Evolutionary conservation across 1,284 basidiomycete genomes (phyloP), one percentile per base, ranked within the genome.

Genomic region (Microstroma glucosiphilum): DNA sequence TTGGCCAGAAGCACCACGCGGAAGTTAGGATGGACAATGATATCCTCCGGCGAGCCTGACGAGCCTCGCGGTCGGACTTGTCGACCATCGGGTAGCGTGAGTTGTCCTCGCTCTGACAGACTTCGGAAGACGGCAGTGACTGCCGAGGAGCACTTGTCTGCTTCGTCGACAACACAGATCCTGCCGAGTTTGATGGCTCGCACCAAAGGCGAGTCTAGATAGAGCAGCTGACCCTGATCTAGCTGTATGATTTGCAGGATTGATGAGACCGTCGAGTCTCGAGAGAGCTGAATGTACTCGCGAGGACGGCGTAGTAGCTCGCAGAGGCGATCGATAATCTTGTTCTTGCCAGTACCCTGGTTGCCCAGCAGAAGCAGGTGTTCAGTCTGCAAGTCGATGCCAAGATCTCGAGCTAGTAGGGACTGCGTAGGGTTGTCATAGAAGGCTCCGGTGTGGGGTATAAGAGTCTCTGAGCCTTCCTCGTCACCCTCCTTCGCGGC

Each of bases 291-390:
- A 46, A 80, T 77, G 66, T 80, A 81, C 69, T 81, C 80, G 37
- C 80, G 64, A 25, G 79, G 80, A 2, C 80, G 68, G 17, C 67
- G 62, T 17, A 80, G 73, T 2, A 81, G 70, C 63, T 79, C 70
- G 17, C 80, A 71, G 1, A 79, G 66, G 23, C 78, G 75, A 59
- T 81, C 79, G 58, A 79, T 75, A 57, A 79, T 70, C 69, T 79
- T 79, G 72, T 81, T 81, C 73, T 81, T 81, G 17, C 80, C 80
- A 8, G 75, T 78, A 7, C 80, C 80, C 53, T 81, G 79, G 26
- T 72, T 72, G 19, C 80, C 80, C 67, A 81, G 72, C 1, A 81
- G 70, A 21, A 81, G 66, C 21, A 81, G 65, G 53, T 81, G 79
- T 62, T 80, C 71, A 55, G 67, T 60, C 6, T 74, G 72, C 17